Conservation (phyloP, 2,329 filamentous ascomycete genomes). For the Scedosporium minutisporum region DNA sequence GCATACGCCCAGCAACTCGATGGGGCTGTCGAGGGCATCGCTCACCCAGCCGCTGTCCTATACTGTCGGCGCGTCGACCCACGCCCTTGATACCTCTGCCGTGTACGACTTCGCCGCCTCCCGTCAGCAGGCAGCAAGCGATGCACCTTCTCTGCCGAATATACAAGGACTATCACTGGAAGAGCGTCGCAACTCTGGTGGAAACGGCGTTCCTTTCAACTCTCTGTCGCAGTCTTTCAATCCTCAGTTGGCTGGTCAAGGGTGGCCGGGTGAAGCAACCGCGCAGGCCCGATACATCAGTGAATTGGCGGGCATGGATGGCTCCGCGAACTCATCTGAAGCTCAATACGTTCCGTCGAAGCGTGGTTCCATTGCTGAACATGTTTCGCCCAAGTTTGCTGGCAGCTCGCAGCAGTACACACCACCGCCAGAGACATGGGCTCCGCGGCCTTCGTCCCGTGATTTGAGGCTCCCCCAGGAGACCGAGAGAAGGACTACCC, state of each 20-base stretch:
- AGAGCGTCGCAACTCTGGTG: conserved; percentile 18
- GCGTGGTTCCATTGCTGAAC: neutral
- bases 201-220: neutral
- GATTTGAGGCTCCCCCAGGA: conserved; percentile 24
- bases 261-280: neutral
- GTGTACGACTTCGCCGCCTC: conserved; percentile 23
- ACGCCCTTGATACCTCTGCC: conserved; percentile 20
- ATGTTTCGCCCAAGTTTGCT: conserved; percentile 11
- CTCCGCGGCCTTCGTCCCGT: conserved; percentile 22
- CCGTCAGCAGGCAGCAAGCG: conserved; percentile 19
- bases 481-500: conserved; percentile 25
- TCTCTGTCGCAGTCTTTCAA: neutral
- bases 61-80: conserved; percentile 30
- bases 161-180: conserved; percentile 28
- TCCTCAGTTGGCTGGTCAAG: neutral
- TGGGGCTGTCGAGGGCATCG: conserved; percentile 36
- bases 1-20: conserved; percentile 33
- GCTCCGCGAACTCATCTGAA: neutral
- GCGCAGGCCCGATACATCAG: neutral
- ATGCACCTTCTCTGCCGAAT: conserved; percentile 21
- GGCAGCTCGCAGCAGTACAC: conserved; percentile 17
- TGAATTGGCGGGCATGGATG: neutral
- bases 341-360: neutral
- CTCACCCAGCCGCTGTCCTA: conserved; percentile 36
- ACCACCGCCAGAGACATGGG: conserved; percentile 28